Base-by-base conservation (phyloP, 768 basidiomycete genomes). In the Favolaschia claudopus region DNA sequence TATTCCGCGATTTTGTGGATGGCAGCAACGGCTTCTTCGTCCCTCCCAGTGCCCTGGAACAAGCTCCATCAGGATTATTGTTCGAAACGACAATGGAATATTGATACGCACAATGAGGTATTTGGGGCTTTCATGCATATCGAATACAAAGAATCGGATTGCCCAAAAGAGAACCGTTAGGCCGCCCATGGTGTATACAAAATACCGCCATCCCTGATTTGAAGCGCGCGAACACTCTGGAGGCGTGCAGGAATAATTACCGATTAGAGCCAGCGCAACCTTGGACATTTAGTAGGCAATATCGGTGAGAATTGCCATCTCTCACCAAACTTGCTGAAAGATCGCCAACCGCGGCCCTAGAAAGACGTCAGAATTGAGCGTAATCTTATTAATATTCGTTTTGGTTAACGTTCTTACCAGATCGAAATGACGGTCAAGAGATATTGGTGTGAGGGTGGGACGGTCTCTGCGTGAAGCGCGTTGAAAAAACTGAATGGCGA, bases 141-240 rank as follows among this genome's bases (percentile, higher is more conserved):
- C 70, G 72, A 88, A 87, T 25, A 76, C 63, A 67, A 84, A 82
- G 70, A 84, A 79, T 36, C 85, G 82, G 60, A 83, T 55, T 12
- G 67, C 73, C 78, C 83, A 86, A n/a, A 85, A 69, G 49, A 85
- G 56, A 33, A 88, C 73, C 24, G 79, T 84, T 36, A 86, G 59
- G 9, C 77, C 84, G 3, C 86, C 84, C 34, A 86, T 78, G 0
- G 77, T 76, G 67, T 84, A 79, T 29, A 86, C 71, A 24, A 86
- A 77, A 65, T 87, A 87, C 27, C 87, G 75, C 86, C 87, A 88
- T 22, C 87, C 86, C 85, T 85, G 87, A 62, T 87, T 88, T 19
- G 81, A 62, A 3, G 75, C 68, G 44, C 73, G 77, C 33, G 75
- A 56, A 58, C 83, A 83, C 4, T 72, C 17, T 4, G 69, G 62